phyloP scores from a whole-genome alignment of 805 yeast genomes.

The Kregervanrija delftensis region DNA sequence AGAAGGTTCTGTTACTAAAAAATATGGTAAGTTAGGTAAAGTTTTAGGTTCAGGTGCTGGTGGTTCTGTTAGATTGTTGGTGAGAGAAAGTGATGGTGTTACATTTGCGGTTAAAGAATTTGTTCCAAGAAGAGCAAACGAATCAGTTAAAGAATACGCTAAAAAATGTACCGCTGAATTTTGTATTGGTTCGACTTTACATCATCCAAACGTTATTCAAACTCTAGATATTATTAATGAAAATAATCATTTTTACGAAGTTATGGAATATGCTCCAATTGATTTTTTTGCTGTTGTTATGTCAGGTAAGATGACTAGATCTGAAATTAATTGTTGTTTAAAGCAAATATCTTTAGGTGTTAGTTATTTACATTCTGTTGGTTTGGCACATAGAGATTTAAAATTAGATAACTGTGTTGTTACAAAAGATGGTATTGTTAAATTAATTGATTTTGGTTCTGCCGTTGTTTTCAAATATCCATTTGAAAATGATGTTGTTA shows the following conservation, averaged over 20 bases:
- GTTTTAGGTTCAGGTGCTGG: conserved; percentile 84
- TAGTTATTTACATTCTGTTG: conserved; percentile 65
- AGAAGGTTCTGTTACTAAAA: conserved; percentile 46
- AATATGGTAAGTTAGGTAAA: conserved; percentile 71
- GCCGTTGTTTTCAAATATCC: conserved; percentile 81
- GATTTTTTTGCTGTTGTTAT: conserved; percentile 84
- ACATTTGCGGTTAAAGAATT: conserved; percentile 83
- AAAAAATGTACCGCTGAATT: conserved; percentile 85
- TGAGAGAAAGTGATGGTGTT: conserved; percentile 60
- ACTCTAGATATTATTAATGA: conserved; percentile 69
- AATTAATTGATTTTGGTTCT: conserved; percentile 77
- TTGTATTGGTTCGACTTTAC: conserved; percentile 76
- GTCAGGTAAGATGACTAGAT: conserved; percentile 78
- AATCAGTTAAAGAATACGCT: conserved; percentile 69
- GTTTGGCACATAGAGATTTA: conserved; percentile 77
- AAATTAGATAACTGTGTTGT: conserved; percentile 81
- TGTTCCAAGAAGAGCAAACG: conserved; percentile 64
- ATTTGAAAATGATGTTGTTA: conserved; percentile 49
- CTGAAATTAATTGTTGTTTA: conserved; percentile 75
- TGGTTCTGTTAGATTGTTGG: conserved; percentile 70
- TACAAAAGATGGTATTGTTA: conserved; percentile 64
- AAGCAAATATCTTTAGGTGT: conserved; percentile 72
- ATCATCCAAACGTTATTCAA: conserved; percentile 74
- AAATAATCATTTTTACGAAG: conserved; percentile 66
- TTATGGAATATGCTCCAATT: conserved; percentile 81